Conservation (phyloP, 345 rosid genomes). For the Acer saccharum region DNA sequence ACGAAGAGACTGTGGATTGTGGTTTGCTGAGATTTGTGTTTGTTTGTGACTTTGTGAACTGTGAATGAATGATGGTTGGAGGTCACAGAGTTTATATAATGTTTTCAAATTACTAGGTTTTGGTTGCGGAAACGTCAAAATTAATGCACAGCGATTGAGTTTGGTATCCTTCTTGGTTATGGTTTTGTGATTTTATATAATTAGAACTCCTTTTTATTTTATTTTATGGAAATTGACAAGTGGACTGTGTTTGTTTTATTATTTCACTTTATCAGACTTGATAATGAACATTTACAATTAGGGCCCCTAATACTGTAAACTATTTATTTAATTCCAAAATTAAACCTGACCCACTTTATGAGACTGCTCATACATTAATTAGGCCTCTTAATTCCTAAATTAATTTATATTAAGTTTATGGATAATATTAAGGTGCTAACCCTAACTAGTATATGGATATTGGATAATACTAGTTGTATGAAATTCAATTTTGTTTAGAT, state of each 20-base stretch:
- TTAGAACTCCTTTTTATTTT: neutral
- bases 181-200: neutral
- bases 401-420: too few relatives aligned
- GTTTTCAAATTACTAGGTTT: neutral
- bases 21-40: neutral
- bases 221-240: too few relatives aligned
- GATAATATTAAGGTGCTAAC: too few relatives aligned
- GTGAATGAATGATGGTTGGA: conserved; percentile 7
- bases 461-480: too few relatives aligned
- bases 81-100: conserved; percentile 18
- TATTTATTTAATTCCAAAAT: too few relatives aligned
- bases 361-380: neutral
- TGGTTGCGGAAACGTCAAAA: conserved; percentile 17
- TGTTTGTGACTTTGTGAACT: too few relatives aligned
- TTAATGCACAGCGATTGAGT: neutral
- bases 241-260: neutral
- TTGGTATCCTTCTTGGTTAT: too few relatives aligned
- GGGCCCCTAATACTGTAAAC: neutral
- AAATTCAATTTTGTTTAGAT: too few relatives aligned
- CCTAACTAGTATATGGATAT: too few relatives aligned
- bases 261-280: neutral
- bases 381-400: neutral
- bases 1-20: neutral
- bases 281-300: neutral
- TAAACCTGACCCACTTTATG: neutral